phyloP scores from a whole-genome alignment of 257 asterid species.

The Solanum habrochaites region DNA sequence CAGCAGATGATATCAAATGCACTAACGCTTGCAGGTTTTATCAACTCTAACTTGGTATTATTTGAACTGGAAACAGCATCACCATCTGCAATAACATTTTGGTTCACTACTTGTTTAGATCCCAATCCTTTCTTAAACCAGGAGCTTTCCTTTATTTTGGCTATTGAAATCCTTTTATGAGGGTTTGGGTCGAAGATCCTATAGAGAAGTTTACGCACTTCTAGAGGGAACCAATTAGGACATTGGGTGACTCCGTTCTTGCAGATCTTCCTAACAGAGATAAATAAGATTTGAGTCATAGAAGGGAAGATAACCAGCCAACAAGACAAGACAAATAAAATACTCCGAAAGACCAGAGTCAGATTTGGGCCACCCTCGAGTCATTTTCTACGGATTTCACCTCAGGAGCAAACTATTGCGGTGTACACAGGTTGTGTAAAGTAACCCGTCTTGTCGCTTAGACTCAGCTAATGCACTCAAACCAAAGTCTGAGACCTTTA shows the following conservation, averaged over 20 bases:
- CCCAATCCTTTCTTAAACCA: constrained; percentile 57
- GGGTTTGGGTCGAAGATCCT: constrained; percentile 74
- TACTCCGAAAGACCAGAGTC: constrained; percentile 88
- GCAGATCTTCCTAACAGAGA: constrained; percentile 54
- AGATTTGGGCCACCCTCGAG: constrained; percentile 64
- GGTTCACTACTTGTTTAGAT: constrained; percentile 1
- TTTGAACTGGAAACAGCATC: background rate
- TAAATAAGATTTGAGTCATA: constrained; percentile 44
- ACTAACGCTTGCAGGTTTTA: constrained; percentile 29
- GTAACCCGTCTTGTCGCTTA: constrained; percentile 53
- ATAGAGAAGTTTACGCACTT: constrained; percentile 35
- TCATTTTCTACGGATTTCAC: constrained; percentile 49
- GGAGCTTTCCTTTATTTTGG: constrained; percentile 41
- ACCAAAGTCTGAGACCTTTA: constrained; percentile 76
- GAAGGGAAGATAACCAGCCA: constrained; percentile 69
- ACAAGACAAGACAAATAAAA: constrained; percentile 51
- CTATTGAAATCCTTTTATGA: constrained; percentile 36
- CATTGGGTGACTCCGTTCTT: constrained; percentile 37
- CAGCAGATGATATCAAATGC: constrained; percentile 75
- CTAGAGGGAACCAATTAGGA: constrained; percentile 57
- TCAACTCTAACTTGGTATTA: constrained; percentile 11
- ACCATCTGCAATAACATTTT: constrained; percentile 4
- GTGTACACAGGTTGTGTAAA: constrained; percentile 80
- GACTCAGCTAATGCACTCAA: constrained; percentile 53
- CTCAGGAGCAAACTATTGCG: constrained; percentile 75